Percentiles rank a stretch among this genome's conserved stretches.
Conservation (phyloP, 169 alveolate genomes). For the Plasmodium vivax region DNA sequence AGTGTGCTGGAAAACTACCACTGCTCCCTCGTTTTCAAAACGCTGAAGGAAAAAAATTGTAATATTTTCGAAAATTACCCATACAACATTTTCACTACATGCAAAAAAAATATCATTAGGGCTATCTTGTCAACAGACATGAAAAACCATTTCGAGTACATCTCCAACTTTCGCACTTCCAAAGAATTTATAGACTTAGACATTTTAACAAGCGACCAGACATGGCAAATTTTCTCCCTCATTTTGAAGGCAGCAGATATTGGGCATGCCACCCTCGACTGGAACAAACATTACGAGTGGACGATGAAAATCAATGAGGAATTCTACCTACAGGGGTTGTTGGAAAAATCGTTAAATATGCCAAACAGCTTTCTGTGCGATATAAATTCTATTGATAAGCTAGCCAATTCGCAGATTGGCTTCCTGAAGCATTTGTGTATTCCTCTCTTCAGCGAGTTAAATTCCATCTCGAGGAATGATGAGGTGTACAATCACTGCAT, state of each 20-base stretch:
- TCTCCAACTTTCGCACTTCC: slow-evolving; percentile 87
- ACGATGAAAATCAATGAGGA: slow-evolving; percentile 91
- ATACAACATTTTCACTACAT: slow-evolving; percentile 51
- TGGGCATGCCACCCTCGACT: slow-evolving; percentile 92
- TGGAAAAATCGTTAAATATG: slow-evolving; percentile 79
- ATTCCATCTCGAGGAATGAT: slow-evolving; percentile 40
- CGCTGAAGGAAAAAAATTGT: slow-evolving; percentile 71
- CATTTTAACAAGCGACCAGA: slow-evolving; percentile 84
- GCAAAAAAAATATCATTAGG: slow-evolving; percentile 89
- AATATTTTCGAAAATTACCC: slow-evolving; percentile 72
- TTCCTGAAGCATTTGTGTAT: slow-evolving; percentile 76
- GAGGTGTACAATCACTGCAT: slow-evolving; percentile 45
- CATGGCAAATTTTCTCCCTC: slow-evolving; percentile 84
- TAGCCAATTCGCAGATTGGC: slow-evolving; percentile 80
- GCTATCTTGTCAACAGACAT: slow-evolving; percentile 94
- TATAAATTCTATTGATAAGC: slow-evolving; percentile 75
- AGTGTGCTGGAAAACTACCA: slow-evolving; percentile 94
- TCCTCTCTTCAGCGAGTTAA: slow-evolving; percentile 48
- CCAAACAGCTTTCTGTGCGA: slow-evolving; percentile 80
- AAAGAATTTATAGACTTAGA: slow-evolving; percentile 75
- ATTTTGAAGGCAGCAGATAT: slow-evolving; percentile 93
- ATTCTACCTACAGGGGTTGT: slow-evolving; percentile 92
- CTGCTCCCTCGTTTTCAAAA: slow-evolving; percentile 89
- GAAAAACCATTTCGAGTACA: slow-evolving; percentile 92
- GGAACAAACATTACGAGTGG: slow-evolving; percentile 92